These are phyloP conservation scores for Coniochaeta sp. DNA, from an alignment of 2,329 filamentous ascomycete genomes.

Conservation along the genomic window DNA sequence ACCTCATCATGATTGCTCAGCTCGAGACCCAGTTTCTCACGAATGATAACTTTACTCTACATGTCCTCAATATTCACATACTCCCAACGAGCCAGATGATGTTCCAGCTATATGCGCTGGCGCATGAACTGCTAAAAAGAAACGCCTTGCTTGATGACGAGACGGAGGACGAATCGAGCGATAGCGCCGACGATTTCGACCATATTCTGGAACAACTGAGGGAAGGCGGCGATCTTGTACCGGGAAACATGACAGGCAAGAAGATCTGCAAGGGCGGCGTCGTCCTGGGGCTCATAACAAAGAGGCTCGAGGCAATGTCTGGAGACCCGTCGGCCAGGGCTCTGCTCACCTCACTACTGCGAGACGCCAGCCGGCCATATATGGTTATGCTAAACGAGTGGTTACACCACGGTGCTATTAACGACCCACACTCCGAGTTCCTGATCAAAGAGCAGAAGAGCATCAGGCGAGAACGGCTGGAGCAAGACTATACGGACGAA, in stretches of 20 bases:
- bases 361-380: conserved; percentile 87
- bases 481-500: conserved; percentile 96
- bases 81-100: conserved; percentile 88
- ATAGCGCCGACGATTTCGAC: conserved; percentile 79
- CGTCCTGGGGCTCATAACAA: conserved; percentile 81
- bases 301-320: conserved; percentile 79
- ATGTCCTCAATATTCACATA: conserved; percentile 87
- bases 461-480: conserved; percentile 81
- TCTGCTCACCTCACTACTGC: conserved; percentile 71
- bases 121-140: conserved; percentile 78
- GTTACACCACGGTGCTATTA: conserved; percentile 93
- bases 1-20: conserved; percentile 85
- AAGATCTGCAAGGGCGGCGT: conserved; percentile 96
- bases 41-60: conserved; percentile 81
- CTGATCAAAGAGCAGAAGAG: conserved; percentile 93
- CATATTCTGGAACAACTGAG: conserved; percentile 86
- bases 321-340: conserved; percentile 84
- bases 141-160: conserved; percentile 84
- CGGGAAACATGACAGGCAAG: conserved; percentile 73
- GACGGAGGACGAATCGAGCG: conserved; percentile 61
- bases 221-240: conserved; percentile 75
- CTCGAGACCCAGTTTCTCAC: conserved; percentile 89
- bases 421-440: conserved; percentile 90
- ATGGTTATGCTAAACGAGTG: conserved; percentile 99
- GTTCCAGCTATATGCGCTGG: conserved; percentile 79